Percentiles rank a stretch among this genome's conserved stretches.
These are phyloP conservation scores for Carpinus viminea DNA, from an alignment of 306 rosid genomes.

Conservation along the genomic window DNA sequence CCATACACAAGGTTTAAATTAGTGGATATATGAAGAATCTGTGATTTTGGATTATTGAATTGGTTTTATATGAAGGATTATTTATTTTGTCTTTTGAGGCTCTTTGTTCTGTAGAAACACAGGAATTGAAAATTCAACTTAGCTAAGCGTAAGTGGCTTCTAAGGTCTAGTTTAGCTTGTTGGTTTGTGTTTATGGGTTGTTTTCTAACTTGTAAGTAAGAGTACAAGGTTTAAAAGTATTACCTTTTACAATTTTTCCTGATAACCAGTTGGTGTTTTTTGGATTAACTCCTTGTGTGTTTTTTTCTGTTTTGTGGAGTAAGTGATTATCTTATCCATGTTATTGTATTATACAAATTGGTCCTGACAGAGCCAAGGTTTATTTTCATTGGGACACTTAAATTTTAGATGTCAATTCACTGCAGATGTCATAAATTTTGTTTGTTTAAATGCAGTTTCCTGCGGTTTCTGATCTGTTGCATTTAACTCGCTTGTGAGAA, in stretches of 20 bases:
- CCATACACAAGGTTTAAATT: too few species aligned
- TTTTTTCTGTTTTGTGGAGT: neutral
- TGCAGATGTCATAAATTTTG: neutral
- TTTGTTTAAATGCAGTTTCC: neutral
- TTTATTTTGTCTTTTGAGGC: too few species aligned
- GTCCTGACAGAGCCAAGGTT: neutral
- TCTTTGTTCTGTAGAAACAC: too few species aligned
- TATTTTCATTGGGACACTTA: neutral
- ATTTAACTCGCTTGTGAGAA: conserved; percentile 5
- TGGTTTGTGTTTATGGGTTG: too few species aligned
- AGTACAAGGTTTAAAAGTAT: neutral
- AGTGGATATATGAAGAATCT: too few species aligned
- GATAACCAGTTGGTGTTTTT: neutral
- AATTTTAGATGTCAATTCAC: neutral
- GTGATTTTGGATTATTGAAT: neutral
- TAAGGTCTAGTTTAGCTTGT: too few species aligned
- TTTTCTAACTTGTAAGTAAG: too few species aligned
- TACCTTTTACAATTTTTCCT: neutral
- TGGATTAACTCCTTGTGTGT: neutral
- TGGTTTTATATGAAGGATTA: neutral
- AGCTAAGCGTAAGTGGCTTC: too few species aligned
- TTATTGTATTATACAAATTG: neutral
- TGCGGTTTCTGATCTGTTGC: neutral
- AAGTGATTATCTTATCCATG: neutral
- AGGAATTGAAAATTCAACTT: too few species aligned